A percentile compares a stretch with the other conserved stretches of the same genome.
Conservation (phyloP, 1,284 basidiomycete species). For the Singerocomus rubriflavus region DNA sequence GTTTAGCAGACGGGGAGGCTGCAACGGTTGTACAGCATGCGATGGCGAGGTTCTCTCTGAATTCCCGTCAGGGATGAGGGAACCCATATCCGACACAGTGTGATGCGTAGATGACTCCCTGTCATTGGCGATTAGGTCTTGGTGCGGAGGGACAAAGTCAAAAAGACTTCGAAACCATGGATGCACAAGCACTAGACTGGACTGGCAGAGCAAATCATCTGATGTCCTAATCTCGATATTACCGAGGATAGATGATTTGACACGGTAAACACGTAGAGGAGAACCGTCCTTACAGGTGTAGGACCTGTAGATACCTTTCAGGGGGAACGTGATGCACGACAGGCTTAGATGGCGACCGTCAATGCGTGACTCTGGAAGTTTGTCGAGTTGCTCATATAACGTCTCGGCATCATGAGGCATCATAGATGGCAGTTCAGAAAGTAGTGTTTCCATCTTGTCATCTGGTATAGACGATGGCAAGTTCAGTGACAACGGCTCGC, state of each 20-base stretch:
- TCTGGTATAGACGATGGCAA: slow-evolving; percentile 10
- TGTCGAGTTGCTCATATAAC: slow-evolving; percentile 15
- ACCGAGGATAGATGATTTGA: slow-evolving; percentile 9
- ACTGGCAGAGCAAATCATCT: slow-evolving; percentile 8
- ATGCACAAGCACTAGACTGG: slow-evolving; percentile 23
- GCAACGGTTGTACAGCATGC: background rate
- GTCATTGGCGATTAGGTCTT: slow-evolving; percentile 19
- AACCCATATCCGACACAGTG: background rate
- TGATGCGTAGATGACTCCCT: background rate
- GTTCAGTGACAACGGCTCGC: slow-evolving; percentile 3
- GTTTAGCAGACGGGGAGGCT: slow-evolving; percentile 15
- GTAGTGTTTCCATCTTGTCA: slow-evolving; percentile 7
- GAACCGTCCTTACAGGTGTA: background rate
- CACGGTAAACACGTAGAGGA: slow-evolving; percentile 11
- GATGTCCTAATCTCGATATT: slow-evolving; percentile 14
- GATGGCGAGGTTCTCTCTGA: background rate
- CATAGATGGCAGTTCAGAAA: slow-evolving; percentile 7
- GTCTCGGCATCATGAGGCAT: background rate
- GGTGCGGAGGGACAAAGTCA: slow-evolving; percentile 18
- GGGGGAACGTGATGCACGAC: slow-evolving; percentile 14
- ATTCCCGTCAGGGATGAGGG: background rate
- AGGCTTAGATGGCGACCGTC: slow-evolving; percentile 18
- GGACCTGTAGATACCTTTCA: slow-evolving; percentile 10
- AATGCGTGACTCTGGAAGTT: slow-evolving; percentile 15
- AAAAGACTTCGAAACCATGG: slow-evolving; percentile 18